These are phyloP conservation scores for Cytospora piceicola DNA, from an alignment of 2,329 filamentous ascomycete species.

Conservation along the genomic window DNA sequence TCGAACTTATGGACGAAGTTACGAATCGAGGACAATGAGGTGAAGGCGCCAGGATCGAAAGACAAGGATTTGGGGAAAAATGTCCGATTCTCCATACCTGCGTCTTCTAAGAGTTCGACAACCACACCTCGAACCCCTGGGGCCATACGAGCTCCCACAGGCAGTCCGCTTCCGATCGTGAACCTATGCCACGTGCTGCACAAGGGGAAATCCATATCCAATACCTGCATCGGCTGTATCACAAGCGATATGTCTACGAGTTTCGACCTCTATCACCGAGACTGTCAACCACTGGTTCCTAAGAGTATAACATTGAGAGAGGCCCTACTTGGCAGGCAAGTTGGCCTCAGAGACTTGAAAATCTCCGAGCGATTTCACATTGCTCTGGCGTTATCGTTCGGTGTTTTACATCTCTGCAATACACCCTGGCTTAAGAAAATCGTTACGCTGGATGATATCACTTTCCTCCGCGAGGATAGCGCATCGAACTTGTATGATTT, in stretches of 20 bases:
- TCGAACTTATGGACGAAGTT: too few species aligned
- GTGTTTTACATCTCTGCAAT: neutral
- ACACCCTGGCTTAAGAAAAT: neutral
- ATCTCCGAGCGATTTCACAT: neutral
- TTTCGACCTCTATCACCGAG: neutral
- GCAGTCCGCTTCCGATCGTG: neutral
- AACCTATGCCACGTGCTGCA: neutral
- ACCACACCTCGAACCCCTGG: too few species aligned
- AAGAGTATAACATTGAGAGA: neutral
- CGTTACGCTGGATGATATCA: neutral
- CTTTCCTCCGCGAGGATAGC: neutral
- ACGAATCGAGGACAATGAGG: too few species aligned
- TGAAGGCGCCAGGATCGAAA: too few species aligned
- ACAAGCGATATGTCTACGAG: neutral
- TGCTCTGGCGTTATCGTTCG: neutral
- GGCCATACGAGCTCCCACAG: too few species aligned
- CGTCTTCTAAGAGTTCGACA: too few species aligned
- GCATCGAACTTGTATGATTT: neutral
- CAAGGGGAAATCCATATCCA: neutral
- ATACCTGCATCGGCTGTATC: neutral
- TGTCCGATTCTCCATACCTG: too few species aligned
- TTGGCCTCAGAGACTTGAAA: neutral
- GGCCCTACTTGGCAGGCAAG: neutral
- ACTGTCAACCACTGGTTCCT: neutral
- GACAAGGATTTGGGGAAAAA: too few species aligned